phyloP scores from a whole-genome alignment of 2,329 filamentous ascomycete genomes.

The Aotearoamyces nothofagi region DNA sequence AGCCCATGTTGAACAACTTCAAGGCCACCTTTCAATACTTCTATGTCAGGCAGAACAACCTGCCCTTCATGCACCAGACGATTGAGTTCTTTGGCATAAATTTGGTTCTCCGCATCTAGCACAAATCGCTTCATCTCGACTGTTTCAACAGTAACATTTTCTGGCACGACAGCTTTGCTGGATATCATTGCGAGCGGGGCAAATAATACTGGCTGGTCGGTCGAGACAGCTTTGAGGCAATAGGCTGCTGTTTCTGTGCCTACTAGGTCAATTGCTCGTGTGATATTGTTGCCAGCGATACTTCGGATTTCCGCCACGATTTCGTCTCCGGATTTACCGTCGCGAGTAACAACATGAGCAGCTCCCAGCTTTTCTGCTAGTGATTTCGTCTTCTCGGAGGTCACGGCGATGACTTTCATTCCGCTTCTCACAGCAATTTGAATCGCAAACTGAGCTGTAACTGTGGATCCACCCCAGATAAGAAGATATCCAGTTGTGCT shows the following conservation, averaged over 20 bases:
- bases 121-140: conserved; percentile 27
- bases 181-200: conserved; percentile 23
- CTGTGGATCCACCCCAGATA: conserved; percentile 26
- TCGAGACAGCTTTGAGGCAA: conserved; percentile 17
- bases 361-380: conserved; percentile 20
- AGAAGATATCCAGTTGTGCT: conserved; percentile 16
- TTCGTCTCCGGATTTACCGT: conserved; percentile 19
- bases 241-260: conserved; percentile 20
- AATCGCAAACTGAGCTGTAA: conserved; percentile 25
- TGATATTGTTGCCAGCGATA: conserved; percentile 15
- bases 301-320: conserved; percentile 19
- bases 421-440: conserved; percentile 22
- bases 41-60: conserved; percentile 18
- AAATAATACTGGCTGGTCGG: conserved; percentile 13
- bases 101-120: conserved; percentile 15
- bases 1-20: conserved; percentile 18
- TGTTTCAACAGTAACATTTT: conserved; percentile 19
- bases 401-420: conserved; percentile 22
- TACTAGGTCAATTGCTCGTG: conserved; percentile 23
- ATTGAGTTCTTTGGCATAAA: conserved; percentile 20
- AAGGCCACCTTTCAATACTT: conserved; percentile 21
- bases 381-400: conserved; percentile 17
- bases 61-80: conserved; percentile 15
- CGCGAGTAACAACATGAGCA: conserved; percentile 18
- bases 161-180: conserved; percentile 11